Percentiles rank a stretch among this genome's conserved stretches.
Conservation (phyloP, 768 basidiomycete genomes). For the Clathrus columnatus region DNA sequence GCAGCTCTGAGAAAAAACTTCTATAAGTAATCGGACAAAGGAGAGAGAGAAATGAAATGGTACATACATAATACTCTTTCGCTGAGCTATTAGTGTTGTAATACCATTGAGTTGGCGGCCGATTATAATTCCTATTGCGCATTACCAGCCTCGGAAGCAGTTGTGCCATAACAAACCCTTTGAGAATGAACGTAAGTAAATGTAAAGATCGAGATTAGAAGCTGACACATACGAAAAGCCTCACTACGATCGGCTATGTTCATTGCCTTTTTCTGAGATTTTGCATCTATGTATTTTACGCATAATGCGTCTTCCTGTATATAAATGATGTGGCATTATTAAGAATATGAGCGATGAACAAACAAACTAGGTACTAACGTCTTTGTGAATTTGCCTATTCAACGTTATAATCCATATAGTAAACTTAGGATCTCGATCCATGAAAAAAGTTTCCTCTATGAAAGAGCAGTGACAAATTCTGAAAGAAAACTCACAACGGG, state of each 20-base stretch:
- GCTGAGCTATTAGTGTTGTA: neutral
- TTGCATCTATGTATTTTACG: conserved; percentile 1
- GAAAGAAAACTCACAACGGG: neutral
- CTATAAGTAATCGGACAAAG: neutral
- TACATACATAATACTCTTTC: conserved; percentile 7
- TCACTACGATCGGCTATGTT: conserved; percentile 1
- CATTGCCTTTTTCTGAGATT: conserved; percentile 6
- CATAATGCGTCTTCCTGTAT: conserved; percentile 4
- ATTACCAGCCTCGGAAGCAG: conserved; percentile 6
- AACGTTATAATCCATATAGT: conserved; percentile 7
- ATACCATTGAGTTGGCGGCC: neutral
- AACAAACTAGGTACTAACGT: neutral
- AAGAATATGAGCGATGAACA: neutral
- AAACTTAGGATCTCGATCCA: conserved; percentile 2
- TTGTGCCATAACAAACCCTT: conserved; percentile 9
- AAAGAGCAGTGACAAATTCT: neutral
- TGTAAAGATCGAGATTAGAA: neutral
- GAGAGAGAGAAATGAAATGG: no score
- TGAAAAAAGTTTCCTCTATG: neutral
- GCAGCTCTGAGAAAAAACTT: neutral
- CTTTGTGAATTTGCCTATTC: conserved; percentile 10
- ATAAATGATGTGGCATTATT: neutral
- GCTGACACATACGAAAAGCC: conserved; percentile 8
- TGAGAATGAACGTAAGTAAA: neutral
- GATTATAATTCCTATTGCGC: conserved; percentile 1